These are phyloP conservation scores for Ganoderma sp. DNA, from an alignment of 1,284 basidiomycete species.

Conservation along the genomic window DNA sequence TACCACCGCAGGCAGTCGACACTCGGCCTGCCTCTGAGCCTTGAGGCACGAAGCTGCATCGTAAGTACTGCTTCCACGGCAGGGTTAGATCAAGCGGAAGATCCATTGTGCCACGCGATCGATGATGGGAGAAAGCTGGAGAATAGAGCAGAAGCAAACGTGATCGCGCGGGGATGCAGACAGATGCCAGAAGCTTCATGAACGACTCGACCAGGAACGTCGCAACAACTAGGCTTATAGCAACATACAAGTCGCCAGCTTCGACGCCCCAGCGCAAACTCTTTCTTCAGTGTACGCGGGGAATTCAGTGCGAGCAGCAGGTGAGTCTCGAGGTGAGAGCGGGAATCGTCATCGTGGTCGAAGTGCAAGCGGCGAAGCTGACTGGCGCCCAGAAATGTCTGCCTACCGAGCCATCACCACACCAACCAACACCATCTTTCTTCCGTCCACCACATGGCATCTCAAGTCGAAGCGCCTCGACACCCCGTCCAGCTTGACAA, in stretches of 20 bases:
- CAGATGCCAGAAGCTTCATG: not conserved
- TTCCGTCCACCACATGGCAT: conserved; percentile 40
- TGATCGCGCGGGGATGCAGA: not conserved
- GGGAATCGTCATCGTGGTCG: not conserved
- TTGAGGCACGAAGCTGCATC: too few species aligned
- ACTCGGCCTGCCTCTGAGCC: too few species aligned
- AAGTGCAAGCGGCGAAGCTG: not conserved
- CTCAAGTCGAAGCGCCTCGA: conserved; percentile 20
- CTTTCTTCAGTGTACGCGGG: not conserved
- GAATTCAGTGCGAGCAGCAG: conserved; percentile 1
- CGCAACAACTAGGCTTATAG: not conserved
- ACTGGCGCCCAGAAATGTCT: conserved; percentile 36
- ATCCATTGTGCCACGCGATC: not conserved
- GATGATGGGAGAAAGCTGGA: not conserved
- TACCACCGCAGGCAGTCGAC: not conserved
- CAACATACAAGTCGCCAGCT: not conserved
- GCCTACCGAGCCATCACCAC: conserved; percentile 41
- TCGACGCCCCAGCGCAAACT: not conserved
- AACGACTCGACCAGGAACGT: not conserved
- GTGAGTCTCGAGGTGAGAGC: not conserved
- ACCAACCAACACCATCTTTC: conserved; percentile 17
- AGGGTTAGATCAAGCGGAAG: not conserved
- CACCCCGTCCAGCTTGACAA: conserved; percentile 43
- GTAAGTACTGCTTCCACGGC: not conserved
- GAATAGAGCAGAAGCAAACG: not conserved